Base-by-base conservation (phyloP, 2,329 filamentous ascomycete species). In the Helminthosporium solani region DNA sequence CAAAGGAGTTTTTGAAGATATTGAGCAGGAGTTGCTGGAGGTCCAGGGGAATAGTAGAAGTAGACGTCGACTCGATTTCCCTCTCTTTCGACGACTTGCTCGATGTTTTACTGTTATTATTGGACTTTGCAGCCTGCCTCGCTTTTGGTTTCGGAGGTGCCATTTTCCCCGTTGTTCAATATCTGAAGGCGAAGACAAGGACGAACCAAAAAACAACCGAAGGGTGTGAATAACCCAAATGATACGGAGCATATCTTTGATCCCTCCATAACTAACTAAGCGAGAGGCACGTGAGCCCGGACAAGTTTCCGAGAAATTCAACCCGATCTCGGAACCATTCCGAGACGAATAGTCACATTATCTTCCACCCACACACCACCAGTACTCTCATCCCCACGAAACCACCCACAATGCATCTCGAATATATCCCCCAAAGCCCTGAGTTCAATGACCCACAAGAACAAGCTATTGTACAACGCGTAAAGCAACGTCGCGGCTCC, bases 1-100 rank as follows among this genome's bases (percentile, higher is more conserved):
- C 37, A 57, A 94, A 88, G 0, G 87, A 77, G 49, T 80, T 72
- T 47, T 78, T 78, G 73, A 95, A 96, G 52, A 90, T 74, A 58
- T 90, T 79, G 37, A 96, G 75, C 20, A 94, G 76, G 28, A 79
- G 73, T 67, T 91, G 88, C 63, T 90, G 87, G 2, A 85, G 65
- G 33, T 78, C 70, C 7, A 78, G 36, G 1, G 80, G 76, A 15
- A 82, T 58, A 0, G 47, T 21, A 12, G 58, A 54, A 33, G 50
- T 42, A n/a, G 15, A 42, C 42, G 9, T 40, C 7, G 28, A 37
- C 25, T 52, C 44, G 35, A 20, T 6, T 49, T 42, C 4, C 40
- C 31, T 9, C 51, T 49, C 53, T 15, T 46, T 56, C 3, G 46
- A 34, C 6, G 49, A 3, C 21, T 46, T 46, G 0, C 11, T 20